Evolutionary conservation across 139 green algal species (phyloP).

Genomic region (Chlorella vulgaris): DNA sequence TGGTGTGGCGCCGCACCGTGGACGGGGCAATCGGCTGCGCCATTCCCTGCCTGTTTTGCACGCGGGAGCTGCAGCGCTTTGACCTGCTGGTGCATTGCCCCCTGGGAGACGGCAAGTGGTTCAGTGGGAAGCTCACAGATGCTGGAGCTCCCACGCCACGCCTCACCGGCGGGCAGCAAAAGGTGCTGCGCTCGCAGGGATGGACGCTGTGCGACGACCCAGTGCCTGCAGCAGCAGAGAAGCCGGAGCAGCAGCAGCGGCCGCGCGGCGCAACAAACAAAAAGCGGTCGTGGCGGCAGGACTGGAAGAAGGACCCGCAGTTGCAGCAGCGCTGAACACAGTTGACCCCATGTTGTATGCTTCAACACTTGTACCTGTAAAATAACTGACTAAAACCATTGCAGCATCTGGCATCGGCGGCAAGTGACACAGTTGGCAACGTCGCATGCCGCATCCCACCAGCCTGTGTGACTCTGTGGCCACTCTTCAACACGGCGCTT

Average conservation of each 20-base stretch:
- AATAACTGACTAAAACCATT: too few relatives aligned
- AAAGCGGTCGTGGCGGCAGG: background rate
- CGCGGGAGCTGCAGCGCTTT: constrained; percentile 51
- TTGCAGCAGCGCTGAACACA: background rate
- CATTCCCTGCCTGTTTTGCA: constrained; percentile 69
- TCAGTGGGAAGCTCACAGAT: constrained; percentile 52
- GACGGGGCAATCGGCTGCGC: constrained; percentile 66
- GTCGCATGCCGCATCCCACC: too few relatives aligned
- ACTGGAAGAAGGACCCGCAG: background rate
- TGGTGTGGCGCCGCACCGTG: constrained; percentile 52
- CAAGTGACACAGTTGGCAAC: too few relatives aligned
- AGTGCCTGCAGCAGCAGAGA: background rate
- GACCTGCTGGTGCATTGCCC: constrained; percentile 64
- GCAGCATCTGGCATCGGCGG: too few relatives aligned
- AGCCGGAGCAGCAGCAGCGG: background rate
- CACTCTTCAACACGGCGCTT: too few relatives aligned
- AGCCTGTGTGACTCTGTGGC: too few relatives aligned
- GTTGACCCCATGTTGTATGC: background rate
- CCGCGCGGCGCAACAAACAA: background rate
- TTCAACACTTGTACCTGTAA: too few relatives aligned
- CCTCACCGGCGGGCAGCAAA: constrained; percentile 55
- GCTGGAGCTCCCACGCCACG: constrained; percentile 42
- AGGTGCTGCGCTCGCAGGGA: constrained; percentile 10
- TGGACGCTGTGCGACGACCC: constrained; percentile 4
- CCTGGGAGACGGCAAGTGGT: constrained; percentile 44